phyloP scores from a whole-genome alignment of 495 filamentous ascomycete genomes.

The Sphaerosporella brunnea region DNA sequence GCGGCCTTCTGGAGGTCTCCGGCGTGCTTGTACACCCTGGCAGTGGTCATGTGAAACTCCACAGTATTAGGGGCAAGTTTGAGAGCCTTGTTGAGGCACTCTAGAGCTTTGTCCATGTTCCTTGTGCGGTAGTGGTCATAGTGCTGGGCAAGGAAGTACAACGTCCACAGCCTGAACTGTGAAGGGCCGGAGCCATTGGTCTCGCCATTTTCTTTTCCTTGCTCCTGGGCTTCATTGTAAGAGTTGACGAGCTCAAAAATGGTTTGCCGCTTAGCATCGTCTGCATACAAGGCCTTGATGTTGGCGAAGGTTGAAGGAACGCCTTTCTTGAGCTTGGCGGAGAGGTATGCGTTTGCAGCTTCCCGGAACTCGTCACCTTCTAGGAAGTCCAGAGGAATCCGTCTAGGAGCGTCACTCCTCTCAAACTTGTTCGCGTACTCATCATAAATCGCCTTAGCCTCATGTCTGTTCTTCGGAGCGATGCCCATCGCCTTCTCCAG shows the following conservation, averaged over 20 bases:
- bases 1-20: conserved; percentile 67
- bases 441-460: conserved; percentile 51
- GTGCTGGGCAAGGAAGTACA: conserved; percentile 90
- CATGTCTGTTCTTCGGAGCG: conserved; percentile 39
- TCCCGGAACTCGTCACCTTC: conserved; percentile 68
- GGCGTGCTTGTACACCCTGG: conserved; percentile 83
- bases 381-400: conserved; percentile 80
- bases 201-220: conserved; percentile 30
- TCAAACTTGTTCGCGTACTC: conserved; percentile 65
- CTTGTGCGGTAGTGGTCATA: conserved; percentile 85
- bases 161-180: conserved; percentile 55
- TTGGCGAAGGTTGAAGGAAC: conserved; percentile 93
- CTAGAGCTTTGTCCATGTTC: conserved; percentile 60
- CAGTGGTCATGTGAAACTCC: conserved; percentile 89
- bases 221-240: conserved; percentile 43
- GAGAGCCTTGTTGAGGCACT: conserved; percentile 70
- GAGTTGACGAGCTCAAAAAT: conserved; percentile 63
- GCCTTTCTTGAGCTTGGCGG: conserved; percentile 82
- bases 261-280: conserved; percentile 52
- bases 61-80: conserved; percentile 58
- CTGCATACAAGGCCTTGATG: conserved; percentile 74
- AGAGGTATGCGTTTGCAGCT: conserved; percentile 63
- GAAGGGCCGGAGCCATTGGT: conserved; percentile 35
- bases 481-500: conserved; percentile 53
- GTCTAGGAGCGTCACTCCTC: conserved; percentile 63